These are phyloP conservation scores for Rhodotorula glutinis DNA, from an alignment of 1,284 basidiomycete species.

Conservation along the genomic window DNA sequence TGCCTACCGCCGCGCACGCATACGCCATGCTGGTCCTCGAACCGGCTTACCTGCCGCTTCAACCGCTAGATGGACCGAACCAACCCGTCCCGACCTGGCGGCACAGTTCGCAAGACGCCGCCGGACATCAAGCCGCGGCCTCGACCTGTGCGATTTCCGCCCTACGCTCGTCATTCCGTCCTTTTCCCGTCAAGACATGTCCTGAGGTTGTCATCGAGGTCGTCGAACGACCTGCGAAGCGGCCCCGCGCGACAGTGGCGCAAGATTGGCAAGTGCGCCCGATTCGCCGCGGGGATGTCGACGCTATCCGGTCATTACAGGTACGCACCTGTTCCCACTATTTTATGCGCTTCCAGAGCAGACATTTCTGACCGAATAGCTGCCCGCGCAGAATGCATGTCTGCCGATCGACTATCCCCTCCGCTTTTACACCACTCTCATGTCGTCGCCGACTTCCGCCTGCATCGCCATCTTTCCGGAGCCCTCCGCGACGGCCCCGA, in stretches of 20 bases:
- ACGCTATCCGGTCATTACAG: slow-evolving; percentile 2
- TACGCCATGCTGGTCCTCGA: neutral
- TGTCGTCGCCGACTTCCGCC: slow-evolving; percentile 13
- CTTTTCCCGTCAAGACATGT: neutral
- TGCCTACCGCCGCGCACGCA: too few species aligned
- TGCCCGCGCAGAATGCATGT: slow-evolving; percentile 9
- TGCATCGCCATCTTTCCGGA: slow-evolving; percentile 18
- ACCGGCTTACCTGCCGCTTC: neutral
- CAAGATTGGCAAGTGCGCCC: neutral
- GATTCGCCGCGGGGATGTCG: slow-evolving; percentile 10
- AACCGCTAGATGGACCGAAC: neutral
- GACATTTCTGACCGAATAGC: neutral
- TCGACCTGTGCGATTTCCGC: neutral
- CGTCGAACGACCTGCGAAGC: neutral
- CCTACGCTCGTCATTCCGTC: neutral
- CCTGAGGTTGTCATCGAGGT: neutral
- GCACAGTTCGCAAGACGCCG: neutral
- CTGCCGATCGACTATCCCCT: slow-evolving; percentile 17
- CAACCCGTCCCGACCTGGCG: neutral
- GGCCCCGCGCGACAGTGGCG: neutral
- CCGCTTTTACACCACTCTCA: slow-evolving; percentile 22
- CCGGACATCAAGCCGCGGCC: neutral
- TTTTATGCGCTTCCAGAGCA: too few species aligned
- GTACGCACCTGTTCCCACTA: neutral
- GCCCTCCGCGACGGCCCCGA: neutral